These are phyloP conservation scores for Ophiorrhiza pumila DNA, from an alignment of 257 asterid genomes.

Conservation along the genomic window DNA sequence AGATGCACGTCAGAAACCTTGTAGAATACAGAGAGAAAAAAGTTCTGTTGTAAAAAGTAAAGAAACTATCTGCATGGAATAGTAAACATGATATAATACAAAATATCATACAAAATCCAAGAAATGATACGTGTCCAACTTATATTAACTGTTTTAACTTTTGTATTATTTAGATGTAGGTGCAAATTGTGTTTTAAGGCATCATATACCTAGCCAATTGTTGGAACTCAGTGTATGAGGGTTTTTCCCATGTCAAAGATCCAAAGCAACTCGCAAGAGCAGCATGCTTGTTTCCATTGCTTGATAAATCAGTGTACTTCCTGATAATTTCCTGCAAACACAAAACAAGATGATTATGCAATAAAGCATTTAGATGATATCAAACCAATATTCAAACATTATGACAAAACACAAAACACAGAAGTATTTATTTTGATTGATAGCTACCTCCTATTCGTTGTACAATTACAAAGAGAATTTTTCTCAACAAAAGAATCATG, in stretches of 20 bases:
- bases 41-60: neutral
- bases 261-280: conserved; percentile 88
- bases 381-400: neutral
- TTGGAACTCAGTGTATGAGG: conserved; percentile 68
- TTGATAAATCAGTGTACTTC: conserved; percentile 61
- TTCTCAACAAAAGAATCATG: neutral
- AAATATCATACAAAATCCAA: neutral
- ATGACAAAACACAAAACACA: neutral
- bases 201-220: conserved; percentile 57
- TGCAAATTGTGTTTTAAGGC: neutral
- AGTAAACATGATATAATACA: neutral
- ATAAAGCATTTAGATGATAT: neutral
- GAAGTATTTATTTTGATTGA: neutral
- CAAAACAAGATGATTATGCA: conserved; percentile 17
- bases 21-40: neutral
- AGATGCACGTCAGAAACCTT: neutral
- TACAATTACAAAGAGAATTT: neutral
- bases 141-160: neutral
- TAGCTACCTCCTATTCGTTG: neutral
- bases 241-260: conserved; percentile 85
- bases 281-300: conserved; percentile 58
- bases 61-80: neutral
- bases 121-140: neutral
- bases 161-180: neutral
- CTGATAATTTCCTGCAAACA: conserved; percentile 61